Evolutionary conservation across 805 yeast genomes (phyloP).

Genomic region (Yarrowia sp.): DNA sequence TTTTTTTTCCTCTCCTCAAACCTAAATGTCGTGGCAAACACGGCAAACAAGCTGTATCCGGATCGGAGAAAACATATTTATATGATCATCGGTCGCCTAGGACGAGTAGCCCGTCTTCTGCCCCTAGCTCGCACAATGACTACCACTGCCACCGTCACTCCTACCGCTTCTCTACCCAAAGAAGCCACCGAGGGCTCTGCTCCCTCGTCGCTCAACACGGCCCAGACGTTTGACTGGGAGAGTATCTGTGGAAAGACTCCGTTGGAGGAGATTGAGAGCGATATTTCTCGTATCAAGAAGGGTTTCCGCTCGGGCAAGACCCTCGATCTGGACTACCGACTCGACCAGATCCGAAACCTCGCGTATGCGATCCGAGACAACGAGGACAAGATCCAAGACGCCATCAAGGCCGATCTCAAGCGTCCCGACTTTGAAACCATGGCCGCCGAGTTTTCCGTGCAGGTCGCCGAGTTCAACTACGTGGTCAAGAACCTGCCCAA

Average conservation of each 20-base stretch:
- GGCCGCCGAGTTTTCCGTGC: constrained; percentile 61
- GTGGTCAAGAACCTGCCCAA: constrained; percentile 64
- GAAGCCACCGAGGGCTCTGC: not conserved
- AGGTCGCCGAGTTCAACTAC: constrained; percentile 62
- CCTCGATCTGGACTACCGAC: constrained; percentile 60
- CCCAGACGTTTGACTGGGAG: constrained; percentile 20
- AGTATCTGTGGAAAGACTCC: constrained; percentile 22
- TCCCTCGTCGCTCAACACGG: not conserved
- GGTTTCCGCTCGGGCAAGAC: constrained; percentile 58
- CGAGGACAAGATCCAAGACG: constrained; percentile 59
- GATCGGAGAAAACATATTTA: not conserved
- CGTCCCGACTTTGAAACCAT: constrained; percentile 68
- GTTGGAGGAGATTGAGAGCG: not conserved
- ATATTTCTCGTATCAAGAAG: constrained; percentile 41
- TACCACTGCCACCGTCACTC: constrained; percentile 2
- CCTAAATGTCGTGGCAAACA: too few species aligned
- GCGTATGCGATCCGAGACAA: constrained; percentile 70
- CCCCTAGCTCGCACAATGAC: not conserved
- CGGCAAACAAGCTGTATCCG: too few species aligned
- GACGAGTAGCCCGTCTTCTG: not conserved
- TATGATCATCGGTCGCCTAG: constrained; percentile 1
- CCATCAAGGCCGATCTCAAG: constrained; percentile 71
- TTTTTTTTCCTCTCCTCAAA: too few species aligned
- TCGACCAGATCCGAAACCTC: constrained; percentile 68
- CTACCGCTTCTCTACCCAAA: constrained; percentile 2